A percentile compares a stretch with the other conserved stretches of the same genome.
Evolutionary conservation across 768 basidiomycete species (phyloP).

Genomic region (Russula sp.): DNA sequence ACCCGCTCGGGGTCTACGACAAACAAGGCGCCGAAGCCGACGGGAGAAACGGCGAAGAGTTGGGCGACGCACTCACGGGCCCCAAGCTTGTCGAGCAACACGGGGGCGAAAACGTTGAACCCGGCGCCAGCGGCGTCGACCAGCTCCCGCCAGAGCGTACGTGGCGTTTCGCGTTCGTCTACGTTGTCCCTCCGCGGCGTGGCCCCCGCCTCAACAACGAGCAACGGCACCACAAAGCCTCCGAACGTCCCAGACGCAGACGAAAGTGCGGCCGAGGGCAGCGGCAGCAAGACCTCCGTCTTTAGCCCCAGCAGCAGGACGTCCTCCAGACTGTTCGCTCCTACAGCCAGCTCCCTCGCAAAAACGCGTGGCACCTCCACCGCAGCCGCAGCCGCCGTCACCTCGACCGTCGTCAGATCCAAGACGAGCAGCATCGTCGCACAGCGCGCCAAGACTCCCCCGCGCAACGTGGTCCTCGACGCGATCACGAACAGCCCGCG

Average conservation of each 20-base stretch:
- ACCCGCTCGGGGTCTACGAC: slow-evolving; percentile 7
- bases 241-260: not conserved
- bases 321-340: slow-evolving; percentile 24
- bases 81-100: slow-evolving; percentile 6
- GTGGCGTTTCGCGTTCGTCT: slow-evolving; percentile 29
- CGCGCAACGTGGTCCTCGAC: slow-evolving; percentile 27
- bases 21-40: slow-evolving; percentile 7
- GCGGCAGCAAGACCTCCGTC: slow-evolving; percentile 8
- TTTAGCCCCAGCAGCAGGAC: slow-evolving; percentile 24
- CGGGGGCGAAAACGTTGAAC: slow-evolving; percentile 8
- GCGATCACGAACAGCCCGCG: slow-evolving; percentile 34
- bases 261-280: not conserved
- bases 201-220: slow-evolving; percentile 6
- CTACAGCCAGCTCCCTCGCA: slow-evolving; percentile 27
- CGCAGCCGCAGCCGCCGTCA: not conserved
- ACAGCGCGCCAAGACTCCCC: slow-evolving; percentile 13
- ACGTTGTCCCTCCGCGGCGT: slow-evolving; percentile 35
- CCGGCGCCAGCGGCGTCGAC: slow-evolving; percentile 16
- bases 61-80: slow-evolving; percentile 11
- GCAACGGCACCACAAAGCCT: slow-evolving; percentile 6
- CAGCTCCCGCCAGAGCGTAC: slow-evolving; percentile 9
- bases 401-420: not conserved
- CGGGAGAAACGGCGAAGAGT: slow-evolving; percentile 14
- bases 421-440: slow-evolving; percentile 21
- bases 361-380: slow-evolving; percentile 15